Evolutionary conservation across 371 early-diverging fungal genomes (phyloP).

Genomic region (Mucor lusitanicus): DNA sequence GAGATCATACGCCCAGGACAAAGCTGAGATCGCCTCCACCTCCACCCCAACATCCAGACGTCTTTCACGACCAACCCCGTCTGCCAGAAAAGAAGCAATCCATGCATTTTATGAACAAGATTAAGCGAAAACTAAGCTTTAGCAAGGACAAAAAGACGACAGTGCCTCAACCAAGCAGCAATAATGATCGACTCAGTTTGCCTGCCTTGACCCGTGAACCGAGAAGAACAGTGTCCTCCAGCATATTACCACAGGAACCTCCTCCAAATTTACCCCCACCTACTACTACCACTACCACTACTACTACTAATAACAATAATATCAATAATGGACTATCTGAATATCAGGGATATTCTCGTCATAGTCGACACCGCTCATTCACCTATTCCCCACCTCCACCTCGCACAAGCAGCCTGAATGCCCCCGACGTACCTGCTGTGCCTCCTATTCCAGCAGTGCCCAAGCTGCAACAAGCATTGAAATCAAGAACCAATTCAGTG

Average conservation of each 20-base stretch:
- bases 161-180: not conserved
- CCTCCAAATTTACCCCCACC: not conserved
- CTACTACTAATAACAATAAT: not conserved
- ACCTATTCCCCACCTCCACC: constrained; percentile 31
- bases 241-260: not conserved
- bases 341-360: constrained; percentile 26
- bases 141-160: not conserved
- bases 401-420: constrained; percentile 13
- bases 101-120: constrained; percentile 3
- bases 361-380: constrained; percentile 19
- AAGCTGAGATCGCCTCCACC: constrained; percentile 9
- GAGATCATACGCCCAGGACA: not conserved
- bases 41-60: constrained; percentile 6
- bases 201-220: not conserved
- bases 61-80: not conserved
- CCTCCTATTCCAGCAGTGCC: constrained; percentile 25
- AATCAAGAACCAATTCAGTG: not conserved
- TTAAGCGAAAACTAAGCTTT: constrained; percentile 16
- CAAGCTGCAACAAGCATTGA: constrained; percentile 6
- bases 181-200: not conserved
- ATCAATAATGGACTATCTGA: constrained; percentile 5
- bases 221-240: constrained; percentile 12
- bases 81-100: not conserved
- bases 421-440: constrained; percentile 2
- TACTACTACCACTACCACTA: not conserved